phyloP scores from a whole-genome alignment of 139 green algal genomes.

The Auxenochlorella pyrenoidosa region DNA sequence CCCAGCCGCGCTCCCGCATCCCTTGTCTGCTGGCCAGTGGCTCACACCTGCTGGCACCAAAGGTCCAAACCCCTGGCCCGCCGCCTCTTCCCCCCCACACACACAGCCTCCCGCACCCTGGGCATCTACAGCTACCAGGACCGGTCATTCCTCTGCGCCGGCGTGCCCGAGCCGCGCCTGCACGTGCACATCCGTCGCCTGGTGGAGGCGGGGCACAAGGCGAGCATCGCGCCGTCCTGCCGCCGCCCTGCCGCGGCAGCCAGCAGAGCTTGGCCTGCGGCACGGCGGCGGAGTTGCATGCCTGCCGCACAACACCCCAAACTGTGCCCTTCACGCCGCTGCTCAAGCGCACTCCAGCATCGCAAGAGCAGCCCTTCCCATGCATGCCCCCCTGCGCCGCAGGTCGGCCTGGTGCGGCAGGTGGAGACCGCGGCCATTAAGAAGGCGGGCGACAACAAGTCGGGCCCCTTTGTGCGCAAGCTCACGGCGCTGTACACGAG shows the following conservation, averaged over 20 bases:
- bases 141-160: constrained; percentile 83
- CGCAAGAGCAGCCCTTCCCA: background rate
- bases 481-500: constrained; percentile 89
- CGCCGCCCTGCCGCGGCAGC: too few species aligned
- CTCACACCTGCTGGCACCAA: too few species aligned
- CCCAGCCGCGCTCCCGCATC: too few species aligned
- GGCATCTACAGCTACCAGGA: constrained; percentile 75
- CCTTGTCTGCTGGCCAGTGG: background rate
- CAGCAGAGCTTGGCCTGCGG: too few species aligned
- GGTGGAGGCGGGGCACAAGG: constrained; percentile 32
- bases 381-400: background rate
- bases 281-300: too few species aligned
- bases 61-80: too few species aligned
- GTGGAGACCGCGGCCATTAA: constrained; percentile 92
- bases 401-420: constrained; percentile 85
- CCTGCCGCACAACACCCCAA: too few species aligned
- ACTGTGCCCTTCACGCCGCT: too few species aligned
- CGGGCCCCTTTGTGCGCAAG: constrained; percentile 76
- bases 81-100: too few species aligned
- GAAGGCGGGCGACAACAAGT: constrained; percentile 59
- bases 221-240: background rate
- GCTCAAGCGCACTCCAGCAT: too few species aligned
- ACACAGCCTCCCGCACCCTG: constrained; percentile 25
- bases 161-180: constrained; percentile 84
- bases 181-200: constrained; percentile 66